Percentiles rank a stretch among this genome's conserved stretches.
Conservation (phyloP, 352 stramenopile genomes). For the Phytophthora foliorum region DNA sequence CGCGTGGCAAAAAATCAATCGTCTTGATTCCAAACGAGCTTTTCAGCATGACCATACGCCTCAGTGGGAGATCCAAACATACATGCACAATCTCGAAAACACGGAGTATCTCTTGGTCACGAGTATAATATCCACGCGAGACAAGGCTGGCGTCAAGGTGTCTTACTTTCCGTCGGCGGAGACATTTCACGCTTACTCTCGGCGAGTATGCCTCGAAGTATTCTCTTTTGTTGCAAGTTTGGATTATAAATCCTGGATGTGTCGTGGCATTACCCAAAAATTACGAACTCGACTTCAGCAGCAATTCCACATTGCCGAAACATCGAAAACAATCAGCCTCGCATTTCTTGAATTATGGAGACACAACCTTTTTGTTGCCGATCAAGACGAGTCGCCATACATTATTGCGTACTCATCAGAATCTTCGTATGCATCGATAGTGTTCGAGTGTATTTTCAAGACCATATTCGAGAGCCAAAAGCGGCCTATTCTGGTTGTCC, state of each 20-base stretch:
- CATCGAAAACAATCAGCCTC: not conserved
- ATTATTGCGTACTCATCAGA: slow-evolving; percentile 34
- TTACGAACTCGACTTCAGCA: slow-evolving; percentile 21
- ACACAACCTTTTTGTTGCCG: slow-evolving; percentile 35
- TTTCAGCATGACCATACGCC: not conserved
- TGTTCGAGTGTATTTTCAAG: slow-evolving; percentile 50
- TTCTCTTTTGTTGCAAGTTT: not conserved
- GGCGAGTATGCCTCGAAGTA: slow-evolving; percentile 13
- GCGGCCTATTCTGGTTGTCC: slow-evolving; percentile 41
- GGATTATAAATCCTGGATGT: slow-evolving; percentile 11
- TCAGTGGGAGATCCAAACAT: slow-evolving; percentile 25
- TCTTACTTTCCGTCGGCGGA: slow-evolving; percentile 29
- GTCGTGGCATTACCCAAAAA: not conserved
- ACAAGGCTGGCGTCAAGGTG: slow-evolving; percentile 21
- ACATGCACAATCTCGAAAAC: slow-evolving; percentile 22
- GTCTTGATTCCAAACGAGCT: not conserved
- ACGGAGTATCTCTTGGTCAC: slow-evolving; percentile 6
- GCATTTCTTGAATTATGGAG: slow-evolving; percentile 35
- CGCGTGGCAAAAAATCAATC: slow-evolving; percentile 4
- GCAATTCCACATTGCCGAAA: slow-evolving; percentile 1
- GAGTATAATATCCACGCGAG: slow-evolving; percentile 6
- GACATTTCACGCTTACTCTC: slow-evolving; percentile 19
- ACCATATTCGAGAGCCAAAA: slow-evolving; percentile 28
- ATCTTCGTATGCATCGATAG: slow-evolving; percentile 11
- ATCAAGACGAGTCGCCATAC: slow-evolving; percentile 12